Base-by-base conservation (phyloP, 2,329 filamentous ascomycete genomes). In the Exophiala phaeomuriformis region DNA sequence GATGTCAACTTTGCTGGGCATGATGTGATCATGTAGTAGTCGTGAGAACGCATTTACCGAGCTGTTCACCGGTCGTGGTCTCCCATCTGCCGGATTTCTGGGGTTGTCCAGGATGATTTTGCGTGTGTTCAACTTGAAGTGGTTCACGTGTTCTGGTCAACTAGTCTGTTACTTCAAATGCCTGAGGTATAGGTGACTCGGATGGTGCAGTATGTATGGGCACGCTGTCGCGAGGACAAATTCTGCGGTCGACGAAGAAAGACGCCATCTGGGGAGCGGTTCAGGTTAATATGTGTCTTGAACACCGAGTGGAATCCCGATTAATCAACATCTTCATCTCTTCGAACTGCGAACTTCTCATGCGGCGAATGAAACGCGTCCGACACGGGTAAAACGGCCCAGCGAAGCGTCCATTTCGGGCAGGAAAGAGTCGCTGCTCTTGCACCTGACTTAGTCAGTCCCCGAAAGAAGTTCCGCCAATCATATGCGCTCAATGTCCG, bases 291-390 rank as follows among this genome's bases (percentile, higher is more conserved):
- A 41, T 49, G 3, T 49, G 46, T 32, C 29, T 6, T 27, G 6
- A 12, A 9, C 8, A 9, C 5, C 31, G 8, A 10, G n/a, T 6
- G 7, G 42, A 19, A 45, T 27, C 32, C 6, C 28, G 46, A 49
- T 49, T 49, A 49, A 49, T 49, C 46, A 49, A 49, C 46, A 49
- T 36, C 3, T 9, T 4, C 10, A 35, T 36, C 30, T 47, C 31
- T 10, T 47, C 29, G 10, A 27, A 32, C 10, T 47, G 31, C 31
- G 4, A 28, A 37, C 12, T 7, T 12, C 10, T 33, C 10, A 27
- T 8, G 33, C 19, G 19, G 37, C 44, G n/a, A 47, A 47, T 47
- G 31, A 28, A 19, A 47, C 4, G 44, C 8, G 9, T 2, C 29
- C 28, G 32, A 10, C 28, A 45, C 39, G 39, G 39, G 19, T 41